Conservation (phyloP, 2,329 filamentous ascomycete species). For the Ophiostoma sp. region DNA sequence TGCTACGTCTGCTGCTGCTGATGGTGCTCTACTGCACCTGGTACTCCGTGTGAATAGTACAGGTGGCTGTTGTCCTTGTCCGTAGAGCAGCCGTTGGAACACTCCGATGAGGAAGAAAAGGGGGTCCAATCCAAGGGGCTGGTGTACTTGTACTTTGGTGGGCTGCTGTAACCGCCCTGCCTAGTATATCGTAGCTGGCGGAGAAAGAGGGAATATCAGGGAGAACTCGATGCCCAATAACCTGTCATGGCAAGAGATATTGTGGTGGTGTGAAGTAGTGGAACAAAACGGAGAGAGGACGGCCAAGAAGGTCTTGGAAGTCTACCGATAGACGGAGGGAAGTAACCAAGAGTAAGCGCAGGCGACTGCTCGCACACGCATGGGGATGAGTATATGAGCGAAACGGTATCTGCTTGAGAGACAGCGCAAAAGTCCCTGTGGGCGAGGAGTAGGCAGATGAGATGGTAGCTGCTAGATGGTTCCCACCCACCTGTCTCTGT, state of each 20-base stretch:
- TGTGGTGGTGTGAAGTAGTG: conserved; percentile 14
- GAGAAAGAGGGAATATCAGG: not conserved
- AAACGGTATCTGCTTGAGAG: not conserved
- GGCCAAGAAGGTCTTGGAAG: conserved; percentile 4
- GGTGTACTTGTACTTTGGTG: conserved; percentile 4
- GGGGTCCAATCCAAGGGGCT: not conserved
- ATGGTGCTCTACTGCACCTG: conserved; percentile 8
- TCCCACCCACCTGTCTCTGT: conserved; percentile 2
- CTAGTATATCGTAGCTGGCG: not conserved
- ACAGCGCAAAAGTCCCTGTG: not conserved
- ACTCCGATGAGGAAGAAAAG: not conserved
- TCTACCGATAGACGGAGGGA: conserved; percentile 19
- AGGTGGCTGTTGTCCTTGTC: conserved; percentile 7
- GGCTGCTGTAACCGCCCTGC: not conserved
- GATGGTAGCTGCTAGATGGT: not conserved
- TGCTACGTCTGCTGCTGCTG: not conserved
- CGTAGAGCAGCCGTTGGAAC: not conserved
- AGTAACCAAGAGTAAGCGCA: conserved; percentile 4
- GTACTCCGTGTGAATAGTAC: not conserved
- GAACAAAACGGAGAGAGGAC: conserved; percentile 8
- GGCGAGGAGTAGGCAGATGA: not conserved
- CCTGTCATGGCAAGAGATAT: not conserved
- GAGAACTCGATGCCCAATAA: not conserved
- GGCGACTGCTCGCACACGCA: not conserved
- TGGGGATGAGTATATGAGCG: not conserved